Evolutionary conservation across 306 rosid genomes (phyloP).

Genomic region (Quercus aquifolioides): DNA sequence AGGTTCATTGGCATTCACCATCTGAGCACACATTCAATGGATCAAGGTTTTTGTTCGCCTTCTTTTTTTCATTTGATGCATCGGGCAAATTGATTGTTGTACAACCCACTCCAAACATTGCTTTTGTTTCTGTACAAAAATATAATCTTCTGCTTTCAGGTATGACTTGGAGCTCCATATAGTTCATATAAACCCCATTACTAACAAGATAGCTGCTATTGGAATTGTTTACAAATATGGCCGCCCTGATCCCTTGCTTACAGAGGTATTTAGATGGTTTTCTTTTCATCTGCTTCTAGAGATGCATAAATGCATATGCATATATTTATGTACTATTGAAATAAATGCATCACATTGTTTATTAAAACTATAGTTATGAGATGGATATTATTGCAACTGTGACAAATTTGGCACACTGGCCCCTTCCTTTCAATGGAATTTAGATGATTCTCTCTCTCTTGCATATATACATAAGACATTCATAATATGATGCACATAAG

Average conservation of each 20-base stretch:
- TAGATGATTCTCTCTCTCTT: neutral
- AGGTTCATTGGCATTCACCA: slow-evolving; percentile 86
- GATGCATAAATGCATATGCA: neutral
- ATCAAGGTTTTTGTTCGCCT: slow-evolving; percentile 35
- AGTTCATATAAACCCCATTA: slow-evolving; percentile 41
- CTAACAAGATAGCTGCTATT: slow-evolving; percentile 44
- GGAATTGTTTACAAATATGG: slow-evolving; percentile 62
- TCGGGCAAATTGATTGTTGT: too few species aligned
- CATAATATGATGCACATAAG: neutral
- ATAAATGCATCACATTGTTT: neutral
- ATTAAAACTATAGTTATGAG: neutral
- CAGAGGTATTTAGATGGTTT: slow-evolving; percentile 38
- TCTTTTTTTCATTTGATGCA: neutral
- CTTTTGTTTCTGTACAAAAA: neutral
- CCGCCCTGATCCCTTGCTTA: slow-evolving; percentile 53
- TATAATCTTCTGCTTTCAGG: slow-evolving; percentile 28
- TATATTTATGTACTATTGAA: neutral
- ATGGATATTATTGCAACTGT: neutral
- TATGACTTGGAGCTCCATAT: slow-evolving; percentile 61
- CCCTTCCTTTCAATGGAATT: slow-evolving; percentile 55
- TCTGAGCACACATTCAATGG: slow-evolving; percentile 76
- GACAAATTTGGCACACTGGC: neutral
- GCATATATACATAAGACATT: neutral
- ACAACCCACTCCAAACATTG: neutral
- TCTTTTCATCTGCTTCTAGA: neutral